Evolutionary conservation across 768 basidiomycete genomes (phyloP).

Genomic region (Xerocomus spinulosus): DNA sequence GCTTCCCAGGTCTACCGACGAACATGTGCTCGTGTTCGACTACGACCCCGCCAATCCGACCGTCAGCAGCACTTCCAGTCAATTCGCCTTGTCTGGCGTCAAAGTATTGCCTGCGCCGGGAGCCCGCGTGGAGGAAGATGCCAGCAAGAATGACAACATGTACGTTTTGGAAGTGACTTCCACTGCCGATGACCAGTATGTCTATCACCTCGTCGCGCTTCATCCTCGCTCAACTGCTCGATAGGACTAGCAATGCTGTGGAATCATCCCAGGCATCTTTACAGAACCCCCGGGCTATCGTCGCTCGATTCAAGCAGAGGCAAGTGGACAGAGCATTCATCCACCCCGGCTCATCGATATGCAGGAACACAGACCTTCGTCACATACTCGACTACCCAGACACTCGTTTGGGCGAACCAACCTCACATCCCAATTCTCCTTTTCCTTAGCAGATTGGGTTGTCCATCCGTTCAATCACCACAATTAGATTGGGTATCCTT

Average conservation of each 20-base stretch:
- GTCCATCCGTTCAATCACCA: background rate
- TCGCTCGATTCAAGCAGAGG: constrained; percentile 70
- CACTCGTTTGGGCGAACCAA: constrained; percentile 4
- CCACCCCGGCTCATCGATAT: constrained; percentile 7
- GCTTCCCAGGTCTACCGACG: constrained; percentile 53
- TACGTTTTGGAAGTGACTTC: constrained; percentile 67
- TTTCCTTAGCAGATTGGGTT: background rate
- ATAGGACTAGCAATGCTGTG: constrained; percentile 9
- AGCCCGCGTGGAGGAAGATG: constrained; percentile 50
- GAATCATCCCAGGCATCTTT: constrained; percentile 28
- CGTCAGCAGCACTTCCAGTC: constrained; percentile 47
- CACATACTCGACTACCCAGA: constrained; percentile 53
- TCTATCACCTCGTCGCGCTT: background rate
- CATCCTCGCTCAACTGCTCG: background rate
- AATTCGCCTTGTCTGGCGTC: constrained; percentile 51
- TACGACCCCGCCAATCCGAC: constrained; percentile 47
- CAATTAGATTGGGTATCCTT: background rate
- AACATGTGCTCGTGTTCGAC: constrained; percentile 73
- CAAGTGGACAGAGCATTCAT: constrained; percentile 19
- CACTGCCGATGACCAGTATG: constrained; percentile 43
- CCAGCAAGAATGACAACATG: constrained; percentile 58
- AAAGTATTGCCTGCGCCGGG: constrained; percentile 73
- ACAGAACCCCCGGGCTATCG: constrained; percentile 43
- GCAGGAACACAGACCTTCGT: constrained; percentile 52
- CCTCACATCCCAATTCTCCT: constrained; percentile 11